phyloP scores from a whole-genome alignment of 208 protist species.

The Crithidia bombi region DNA sequence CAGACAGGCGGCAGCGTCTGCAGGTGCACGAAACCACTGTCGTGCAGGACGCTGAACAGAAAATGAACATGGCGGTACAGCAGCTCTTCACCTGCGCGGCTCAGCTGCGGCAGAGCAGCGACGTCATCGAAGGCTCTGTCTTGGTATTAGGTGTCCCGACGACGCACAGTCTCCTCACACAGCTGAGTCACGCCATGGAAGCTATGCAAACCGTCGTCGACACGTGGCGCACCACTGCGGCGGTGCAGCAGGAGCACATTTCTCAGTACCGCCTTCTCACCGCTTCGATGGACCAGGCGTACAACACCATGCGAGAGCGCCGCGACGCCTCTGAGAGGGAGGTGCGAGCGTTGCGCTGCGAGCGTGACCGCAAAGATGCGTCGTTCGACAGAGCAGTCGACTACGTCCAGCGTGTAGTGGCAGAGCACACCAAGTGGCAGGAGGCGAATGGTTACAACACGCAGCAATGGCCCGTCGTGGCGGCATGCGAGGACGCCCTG shows the following conservation, averaged over 20 bases:
- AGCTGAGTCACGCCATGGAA: slow-evolving; percentile 48
- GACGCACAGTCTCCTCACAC: slow-evolving; percentile 55
- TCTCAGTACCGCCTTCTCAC: slow-evolving; percentile 57
- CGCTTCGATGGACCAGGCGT: slow-evolving; percentile 40
- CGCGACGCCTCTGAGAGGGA: slow-evolving; percentile 60
- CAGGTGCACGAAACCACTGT: slow-evolving; percentile 35
- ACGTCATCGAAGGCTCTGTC: slow-evolving; percentile 75
- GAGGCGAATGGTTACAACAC: slow-evolving; percentile 61
- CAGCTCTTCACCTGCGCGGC: slow-evolving; percentile 47
- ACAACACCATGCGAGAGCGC: slow-evolving; percentile 57
- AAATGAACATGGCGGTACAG: slow-evolving; percentile 46
- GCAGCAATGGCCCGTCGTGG: slow-evolving; percentile 57
- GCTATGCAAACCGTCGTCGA: slow-evolving; percentile 45
- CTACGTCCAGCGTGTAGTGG: slow-evolving; percentile 74
- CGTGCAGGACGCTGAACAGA: slow-evolving; percentile 33
- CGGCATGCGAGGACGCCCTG: slow-evolving; percentile 45
- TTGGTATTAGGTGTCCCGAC: slow-evolving; percentile 71
- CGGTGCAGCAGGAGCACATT: slow-evolving; percentile 44
- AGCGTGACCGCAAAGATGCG: slow-evolving; percentile 62
- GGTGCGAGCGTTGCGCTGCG: slow-evolving; percentile 46
- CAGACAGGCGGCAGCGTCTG: slow-evolving; percentile 65
- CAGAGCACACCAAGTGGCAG: slow-evolving; percentile 76
- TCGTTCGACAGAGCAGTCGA: slow-evolving; percentile 61
- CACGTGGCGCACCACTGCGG: slow-evolving; percentile 39
- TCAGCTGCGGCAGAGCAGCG: slow-evolving; percentile 54